Evolutionary conservation across 176 grass and related monocot genomes (phyloP).

Genomic region (Oryza glaberrima): DNA sequence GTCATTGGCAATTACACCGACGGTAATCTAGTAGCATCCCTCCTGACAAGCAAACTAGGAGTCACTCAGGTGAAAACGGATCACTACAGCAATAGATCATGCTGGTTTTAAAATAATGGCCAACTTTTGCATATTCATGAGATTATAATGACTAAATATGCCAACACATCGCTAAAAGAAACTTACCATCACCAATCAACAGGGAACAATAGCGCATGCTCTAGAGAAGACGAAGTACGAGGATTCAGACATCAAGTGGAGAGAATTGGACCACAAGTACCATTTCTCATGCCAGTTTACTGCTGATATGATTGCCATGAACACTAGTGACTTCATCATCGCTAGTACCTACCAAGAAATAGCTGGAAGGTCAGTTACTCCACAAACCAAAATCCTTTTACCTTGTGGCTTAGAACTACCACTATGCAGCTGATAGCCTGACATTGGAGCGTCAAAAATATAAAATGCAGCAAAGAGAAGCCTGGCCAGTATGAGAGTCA

Average conservation of each 20-base stretch:
- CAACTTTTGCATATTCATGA: neutral
- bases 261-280: conserved; percentile 81
- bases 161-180: neutral
- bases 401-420: neutral
- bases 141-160: neutral
- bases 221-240: conserved; percentile 98
- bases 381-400: neutral
- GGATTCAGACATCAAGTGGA: conserved; percentile 93
- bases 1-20: conserved; percentile 97
- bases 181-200: conserved; percentile 2
- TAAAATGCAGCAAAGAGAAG: conserved; percentile 79
- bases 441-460: neutral
- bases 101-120: neutral
- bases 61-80: conserved; percentile 73
- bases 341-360: conserved; percentile 98
- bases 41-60: conserved; percentile 81
- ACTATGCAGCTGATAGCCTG: neutral
- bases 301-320: conserved; percentile 97
- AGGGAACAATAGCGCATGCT: conserved; percentile 96
- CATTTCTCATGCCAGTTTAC: conserved; percentile 99
- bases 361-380: conserved; percentile 67
- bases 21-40: conserved; percentile 92
- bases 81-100: neutral
- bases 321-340: conserved; percentile 92
- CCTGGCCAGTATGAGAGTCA: conserved; percentile 90